These are phyloP conservation scores for Suillus weaverae DNA, from an alignment of 768 basidiomycete species.

Conservation along the genomic window DNA sequence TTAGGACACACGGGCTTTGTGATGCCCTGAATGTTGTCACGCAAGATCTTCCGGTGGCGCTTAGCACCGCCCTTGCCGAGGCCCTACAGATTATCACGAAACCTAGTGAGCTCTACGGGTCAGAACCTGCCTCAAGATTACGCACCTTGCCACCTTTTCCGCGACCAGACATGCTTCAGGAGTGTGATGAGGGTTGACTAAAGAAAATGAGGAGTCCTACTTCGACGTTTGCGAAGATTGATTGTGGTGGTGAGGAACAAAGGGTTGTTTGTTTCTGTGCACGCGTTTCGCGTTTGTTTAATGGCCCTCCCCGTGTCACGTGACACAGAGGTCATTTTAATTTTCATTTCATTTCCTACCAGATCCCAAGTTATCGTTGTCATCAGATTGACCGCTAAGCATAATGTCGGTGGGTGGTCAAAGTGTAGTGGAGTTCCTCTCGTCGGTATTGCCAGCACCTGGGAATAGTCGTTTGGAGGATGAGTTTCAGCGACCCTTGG, in stretches of 20 bases:
- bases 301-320: conserved; percentile 2
- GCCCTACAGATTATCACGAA: conserved; percentile 40
- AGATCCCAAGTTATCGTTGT: neutral
- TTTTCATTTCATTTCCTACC: neutral
- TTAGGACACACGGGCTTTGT: conserved; percentile 18
- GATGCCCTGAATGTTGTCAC: conserved; percentile 67
- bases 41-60: conserved; percentile 82
- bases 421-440: conserved; percentile 19
- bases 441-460: conserved; percentile 26
- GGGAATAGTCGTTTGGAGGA: conserved; percentile 1
- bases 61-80: conserved; percentile 85
- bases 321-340: neutral
- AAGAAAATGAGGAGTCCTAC: neutral
- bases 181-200: neutral
- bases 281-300: conserved; percentile 5
- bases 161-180: conserved; percentile 71
- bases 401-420: neutral
- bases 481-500: conserved; percentile 45
- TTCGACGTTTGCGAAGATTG: neutral
- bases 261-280: neutral
- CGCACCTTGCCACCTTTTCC: conserved; percentile 77
- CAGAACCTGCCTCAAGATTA: neutral
- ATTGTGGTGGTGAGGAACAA: conserved; percentile 9
- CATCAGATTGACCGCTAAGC: neutral
- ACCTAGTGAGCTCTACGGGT: neutral